Evolutionary conservation across 805 yeast genomes (phyloP).

Genomic region (Yamadazyma tumulicola): DNA sequence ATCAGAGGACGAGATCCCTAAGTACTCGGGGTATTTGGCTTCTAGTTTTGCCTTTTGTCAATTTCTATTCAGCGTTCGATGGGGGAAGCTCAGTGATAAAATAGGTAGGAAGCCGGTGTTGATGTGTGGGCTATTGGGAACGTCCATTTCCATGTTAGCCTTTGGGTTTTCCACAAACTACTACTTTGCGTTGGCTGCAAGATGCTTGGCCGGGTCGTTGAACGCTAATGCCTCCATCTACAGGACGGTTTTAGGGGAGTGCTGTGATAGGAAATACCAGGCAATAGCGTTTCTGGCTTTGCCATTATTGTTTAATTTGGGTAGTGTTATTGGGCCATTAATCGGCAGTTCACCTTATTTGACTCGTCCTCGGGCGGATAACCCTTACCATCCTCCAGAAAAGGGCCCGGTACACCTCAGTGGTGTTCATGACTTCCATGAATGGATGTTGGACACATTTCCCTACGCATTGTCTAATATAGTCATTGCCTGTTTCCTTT

Average conservation of each 20-base stretch:
- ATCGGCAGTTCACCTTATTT: constrained; percentile 49
- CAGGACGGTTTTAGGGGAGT: constrained; percentile 61
- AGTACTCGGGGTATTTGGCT: constrained; percentile 58
- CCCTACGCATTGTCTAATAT: constrained; percentile 39
- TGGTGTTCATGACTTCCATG: constrained; percentile 14
- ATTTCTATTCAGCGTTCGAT: constrained; percentile 51
- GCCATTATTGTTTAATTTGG: constrained; percentile 59
- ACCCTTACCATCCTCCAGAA: constrained; percentile 1
- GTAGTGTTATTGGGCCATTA: constrained; percentile 58
- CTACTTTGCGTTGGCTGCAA: constrained; percentile 49
- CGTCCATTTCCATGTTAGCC: constrained; percentile 41
- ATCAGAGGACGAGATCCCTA: constrained; percentile 48
- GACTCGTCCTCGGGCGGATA: constrained; percentile 35
- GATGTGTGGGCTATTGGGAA: constrained; percentile 49
- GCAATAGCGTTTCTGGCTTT: constrained; percentile 58
- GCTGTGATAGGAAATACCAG: constrained; percentile 53
- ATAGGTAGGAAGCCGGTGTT: constrained; percentile 56
- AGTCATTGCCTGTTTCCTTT: constrained; percentile 25
- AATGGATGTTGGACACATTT: constrained; percentile 21
- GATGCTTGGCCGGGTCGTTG: constrained; percentile 51
- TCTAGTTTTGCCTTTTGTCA: constrained; percentile 60
- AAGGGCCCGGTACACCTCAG: too few species aligned
- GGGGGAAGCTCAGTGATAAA: constrained; percentile 55
- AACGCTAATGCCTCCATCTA: constrained; percentile 65
- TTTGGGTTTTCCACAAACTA: constrained; percentile 53